Evolutionary conservation across 805 yeast genomes (phyloP), one percentile per base, ranked within the genome.

Genomic region (Candida koratica): DNA sequence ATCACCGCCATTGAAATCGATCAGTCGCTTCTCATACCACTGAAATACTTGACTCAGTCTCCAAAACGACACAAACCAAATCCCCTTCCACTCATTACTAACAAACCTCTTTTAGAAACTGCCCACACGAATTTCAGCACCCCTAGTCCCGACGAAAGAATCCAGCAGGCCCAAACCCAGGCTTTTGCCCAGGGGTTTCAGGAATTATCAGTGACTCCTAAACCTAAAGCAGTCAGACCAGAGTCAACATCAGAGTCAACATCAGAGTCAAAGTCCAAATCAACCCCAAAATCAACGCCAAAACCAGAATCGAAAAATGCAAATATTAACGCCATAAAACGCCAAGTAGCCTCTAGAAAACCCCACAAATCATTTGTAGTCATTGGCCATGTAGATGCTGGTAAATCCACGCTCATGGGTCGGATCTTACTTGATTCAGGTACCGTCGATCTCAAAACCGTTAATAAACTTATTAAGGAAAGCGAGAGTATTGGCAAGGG

Each of bases 321-420:
- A 8, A 68, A 77, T 46, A 35, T 78, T 4, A 54, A 48, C 10
- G 41, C 58, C 16, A 43, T 74, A 17, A 35, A 52, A 3, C 45
- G 54, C 64, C 44, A 31, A 22, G 36, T 53, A 8, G 38, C 48
- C 5, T 61, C 52, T 42, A 33, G 45, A 24, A 79, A 78, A 46
- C 83, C 84, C 2, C 72, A 67, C 37, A 60, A 79, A 33, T 74
- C 83, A n/a, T 82, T 82, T 48, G 88, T 84, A 22, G 87, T 84
- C 4, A 81, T 84, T 46, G 93, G 94, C 8, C 94, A 84, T 55
- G 90, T 84, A 5, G 94, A 84, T 56, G 85, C 90, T 0, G 94
- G 94, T 11, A 84, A 84, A 51, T 81, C 88, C 2, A 84, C 94
- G 1, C 64, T 84, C 34, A 75, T 84, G 75, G 94, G 94, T 5